phyloP scores from a whole-genome alignment of 2,329 filamentous ascomycete species.

The Daldinia eschscholtzii region DNA sequence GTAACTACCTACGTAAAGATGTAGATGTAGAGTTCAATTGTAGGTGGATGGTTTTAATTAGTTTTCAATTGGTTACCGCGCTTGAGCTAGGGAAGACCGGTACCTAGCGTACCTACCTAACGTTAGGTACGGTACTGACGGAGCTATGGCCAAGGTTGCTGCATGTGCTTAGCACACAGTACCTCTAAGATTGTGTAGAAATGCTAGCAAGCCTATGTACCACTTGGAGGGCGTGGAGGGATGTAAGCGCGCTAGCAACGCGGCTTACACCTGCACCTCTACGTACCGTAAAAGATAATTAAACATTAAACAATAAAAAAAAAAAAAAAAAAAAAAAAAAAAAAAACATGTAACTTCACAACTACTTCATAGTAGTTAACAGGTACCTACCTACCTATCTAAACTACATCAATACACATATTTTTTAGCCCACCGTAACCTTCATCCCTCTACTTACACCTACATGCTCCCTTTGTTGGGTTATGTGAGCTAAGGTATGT shows the following conservation, averaged over 20 bases:
- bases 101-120: too few species aligned
- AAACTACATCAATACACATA: conserved; percentile 1
- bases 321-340: neutral
- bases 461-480: conserved; percentile 1
- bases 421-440: neutral
- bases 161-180: neutral
- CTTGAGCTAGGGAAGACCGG: conserved; percentile 4
- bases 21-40: conserved; percentile 1
- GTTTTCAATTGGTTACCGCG: neutral
- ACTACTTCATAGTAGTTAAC: too few species aligned
- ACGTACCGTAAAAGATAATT: neutral
- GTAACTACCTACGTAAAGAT: neutral
- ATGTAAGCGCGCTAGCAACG: neutral
- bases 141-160: conserved; percentile 18
- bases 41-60: conserved; percentile 1
- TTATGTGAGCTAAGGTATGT: conserved; percentile 7
- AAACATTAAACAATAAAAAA: neutral
- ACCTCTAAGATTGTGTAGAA: neutral
- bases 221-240: neutral
- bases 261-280: neutral
- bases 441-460: neutral
- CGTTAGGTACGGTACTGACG: neutral
- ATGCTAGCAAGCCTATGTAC: neutral
- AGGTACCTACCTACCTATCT: too few species aligned
- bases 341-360: neutral